Evolutionary conservation across 345 rosid species (phyloP), one percentile per base, ranked within the genome.

Genomic region (Eutrema japonicum): DNA sequence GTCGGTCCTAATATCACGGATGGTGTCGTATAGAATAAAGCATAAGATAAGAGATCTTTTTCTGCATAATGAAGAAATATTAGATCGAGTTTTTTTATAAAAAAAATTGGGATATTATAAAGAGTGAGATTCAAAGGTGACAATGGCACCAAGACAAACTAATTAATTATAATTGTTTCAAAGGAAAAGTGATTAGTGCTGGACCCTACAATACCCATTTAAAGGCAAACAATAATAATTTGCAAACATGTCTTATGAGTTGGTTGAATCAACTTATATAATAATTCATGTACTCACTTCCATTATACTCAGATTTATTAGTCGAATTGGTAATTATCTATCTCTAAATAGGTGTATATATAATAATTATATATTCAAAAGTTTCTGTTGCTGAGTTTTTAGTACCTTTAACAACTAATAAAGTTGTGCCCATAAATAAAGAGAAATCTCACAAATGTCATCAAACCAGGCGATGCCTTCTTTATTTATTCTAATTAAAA

Each of bases 341-440:
- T 68, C 50, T 60, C 3, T 68, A 50, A 49, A 11, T 16, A 56
- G n/a, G 73, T 58, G 49, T 47, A 33, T 73, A 10, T 37, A 40
- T 8, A 49, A 73, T 53, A 8, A 74, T 1, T 57, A 35, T 11
- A 7, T 60, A 59, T 74, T 68, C 58, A 64, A 68, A 68, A 65
- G 58, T 62, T 45, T 61, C 5, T 60, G 68, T 75, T 62, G 62
- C 38, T 18, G 47, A 58, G 46, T 58, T 74, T 30, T 58, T 13
- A 52, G 69, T 68, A 53, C 57, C 65, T 75, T 75, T 75, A 61
- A 68, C 79, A 75, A 62, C 74, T 53, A 62, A 68, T 75, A 68
- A 62, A 75, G 79, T 6, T 52, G 41, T 43, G 78, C 35, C 10
- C 43, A 9, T 43, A n/a, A 16, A 10, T 10, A 43, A 60, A 59